Evolutionary conservation across 23 red algal species (phyloP).

Genomic region (Gracilaria gracilis): DNA sequence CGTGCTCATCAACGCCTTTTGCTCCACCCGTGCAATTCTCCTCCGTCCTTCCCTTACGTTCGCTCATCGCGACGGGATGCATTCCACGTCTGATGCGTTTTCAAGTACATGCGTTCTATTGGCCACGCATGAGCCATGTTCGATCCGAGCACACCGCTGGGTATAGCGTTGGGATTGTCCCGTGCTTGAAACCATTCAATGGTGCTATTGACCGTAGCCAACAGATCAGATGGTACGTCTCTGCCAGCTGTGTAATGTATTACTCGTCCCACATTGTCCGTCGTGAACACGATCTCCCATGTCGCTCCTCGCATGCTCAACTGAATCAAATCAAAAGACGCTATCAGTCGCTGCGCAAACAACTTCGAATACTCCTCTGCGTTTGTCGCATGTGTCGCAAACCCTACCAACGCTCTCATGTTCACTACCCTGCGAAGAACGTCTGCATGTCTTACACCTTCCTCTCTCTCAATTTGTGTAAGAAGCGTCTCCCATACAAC

Average conservation of each 20-base stretch:
- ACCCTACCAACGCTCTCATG: constrained; percentile 26
- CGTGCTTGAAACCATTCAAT: background rate
- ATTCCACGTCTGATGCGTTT: constrained; percentile 3
- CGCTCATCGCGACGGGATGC: background rate
- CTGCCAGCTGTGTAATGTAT: background rate
- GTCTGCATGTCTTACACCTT: background rate
- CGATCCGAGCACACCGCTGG: background rate
- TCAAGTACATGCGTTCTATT: background rate
- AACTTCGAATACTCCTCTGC: background rate
- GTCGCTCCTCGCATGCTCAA: background rate
- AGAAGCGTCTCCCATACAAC: constrained; percentile 6
- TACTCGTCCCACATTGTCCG: background rate
- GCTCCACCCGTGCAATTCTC: too few species aligned
- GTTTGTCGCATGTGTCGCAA: background rate
- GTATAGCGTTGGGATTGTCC: constrained; percentile 10
- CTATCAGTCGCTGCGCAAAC: constrained; percentile 34
- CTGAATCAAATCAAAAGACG: constrained; percentile 13
- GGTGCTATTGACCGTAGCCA: background rate
- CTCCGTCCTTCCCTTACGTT: background rate
- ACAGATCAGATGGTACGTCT: background rate
- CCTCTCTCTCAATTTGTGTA: background rate
- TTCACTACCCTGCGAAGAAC: background rate
- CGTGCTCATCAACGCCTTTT: too few species aligned
- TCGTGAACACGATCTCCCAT: constrained; percentile 6
- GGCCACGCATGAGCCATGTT: constrained; percentile 27